Evolutionary conservation across 495 filamentous ascomycete species (phyloP).

Genomic region (Aspergillus steynii): DNA sequence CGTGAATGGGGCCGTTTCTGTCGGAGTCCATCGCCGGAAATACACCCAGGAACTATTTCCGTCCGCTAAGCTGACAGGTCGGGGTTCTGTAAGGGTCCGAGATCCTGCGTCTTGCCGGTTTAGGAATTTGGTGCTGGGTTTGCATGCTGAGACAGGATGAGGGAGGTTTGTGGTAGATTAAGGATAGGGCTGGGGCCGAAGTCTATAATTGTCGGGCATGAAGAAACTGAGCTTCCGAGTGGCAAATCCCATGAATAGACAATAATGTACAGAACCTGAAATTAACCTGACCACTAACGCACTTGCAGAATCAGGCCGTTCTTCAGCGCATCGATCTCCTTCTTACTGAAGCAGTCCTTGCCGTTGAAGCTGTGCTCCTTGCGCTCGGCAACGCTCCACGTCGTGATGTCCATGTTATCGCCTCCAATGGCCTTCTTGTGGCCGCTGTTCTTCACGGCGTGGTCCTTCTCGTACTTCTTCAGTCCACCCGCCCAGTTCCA

Average conservation of each 20-base stretch:
- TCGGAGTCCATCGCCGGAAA: too few relatives aligned
- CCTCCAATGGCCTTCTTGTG: slow-evolving; percentile 21
- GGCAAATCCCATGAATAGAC: too few relatives aligned
- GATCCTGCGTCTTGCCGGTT: neutral
- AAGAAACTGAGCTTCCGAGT: too few relatives aligned
- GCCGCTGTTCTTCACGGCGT: neutral
- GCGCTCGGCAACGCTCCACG: slow-evolving; percentile 22
- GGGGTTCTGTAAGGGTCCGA: neutral
- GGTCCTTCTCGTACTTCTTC: slow-evolving; percentile 11
- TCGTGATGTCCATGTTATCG: slow-evolving; percentile 27
- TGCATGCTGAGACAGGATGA: neutral
- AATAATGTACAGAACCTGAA: too few relatives aligned
- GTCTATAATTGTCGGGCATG: too few relatives aligned
- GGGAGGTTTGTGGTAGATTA: neutral
- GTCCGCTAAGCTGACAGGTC: neutral
- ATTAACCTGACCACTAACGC: neutral
- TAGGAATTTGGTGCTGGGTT: neutral
- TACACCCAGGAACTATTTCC: neutral
- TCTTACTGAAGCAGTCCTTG: slow-evolving; percentile 23
- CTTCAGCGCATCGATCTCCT: slow-evolving; percentile 22
- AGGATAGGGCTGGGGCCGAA: neutral
- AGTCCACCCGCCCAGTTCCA: slow-evolving; percentile 21
- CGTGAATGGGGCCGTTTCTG: neutral
- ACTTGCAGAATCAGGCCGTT: slow-evolving; percentile 23
- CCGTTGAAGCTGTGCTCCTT: slow-evolving; percentile 20